Evolutionary conservation across 2,329 filamentous ascomycete genomes (phyloP), one percentile per base, ranked within the genome.

Genomic region (Xylariaceae sp.): DNA sequence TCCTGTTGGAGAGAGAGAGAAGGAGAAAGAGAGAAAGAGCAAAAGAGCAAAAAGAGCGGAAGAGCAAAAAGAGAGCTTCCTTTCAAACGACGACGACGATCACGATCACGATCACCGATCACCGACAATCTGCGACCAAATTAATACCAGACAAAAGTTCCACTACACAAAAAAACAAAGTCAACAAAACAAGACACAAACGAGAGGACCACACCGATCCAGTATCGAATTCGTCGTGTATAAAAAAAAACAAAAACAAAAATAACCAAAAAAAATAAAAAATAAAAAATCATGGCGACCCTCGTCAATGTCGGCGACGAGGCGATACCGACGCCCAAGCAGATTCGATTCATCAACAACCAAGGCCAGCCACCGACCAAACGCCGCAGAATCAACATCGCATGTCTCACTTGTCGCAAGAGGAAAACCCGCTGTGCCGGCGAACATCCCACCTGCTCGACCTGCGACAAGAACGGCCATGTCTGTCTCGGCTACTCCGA

Each of bases 361-460:
- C 87, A 91, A 72, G 88, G 88, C 59, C 86, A 89, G 61, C 88
- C 88, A 47, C 87, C 88, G 58, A 86, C 86, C 30, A 92, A 91
- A 72, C 79, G 88, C 64, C 80, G 88, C 67, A 80, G 88, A 64
- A 88, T 92, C 66, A 89, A 86, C 72, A 86, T 88, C 65, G 88
- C 88, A 83, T 88, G 86, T 71, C 74, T 84, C 66, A 88, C 86
- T 42, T 90, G 87, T 72, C 84, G 87, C 64, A 87, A 84, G 69
- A 81, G 87, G 66, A 90, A 89, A 72, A 89, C 86, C 51, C 78
- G 86, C 68, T 89, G 87, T 69, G 86, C 85, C 45, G 87, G 87
- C 58, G 86, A 88, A 71, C 83, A 85, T 59, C 87, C 87, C 54
- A 73, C 79, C 26, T 89, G 87, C 71, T 85, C 84, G 55, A 89